Base-by-base conservation (phyloP, 805 yeast species). In the Suhomyces xylopsoci region DNA sequence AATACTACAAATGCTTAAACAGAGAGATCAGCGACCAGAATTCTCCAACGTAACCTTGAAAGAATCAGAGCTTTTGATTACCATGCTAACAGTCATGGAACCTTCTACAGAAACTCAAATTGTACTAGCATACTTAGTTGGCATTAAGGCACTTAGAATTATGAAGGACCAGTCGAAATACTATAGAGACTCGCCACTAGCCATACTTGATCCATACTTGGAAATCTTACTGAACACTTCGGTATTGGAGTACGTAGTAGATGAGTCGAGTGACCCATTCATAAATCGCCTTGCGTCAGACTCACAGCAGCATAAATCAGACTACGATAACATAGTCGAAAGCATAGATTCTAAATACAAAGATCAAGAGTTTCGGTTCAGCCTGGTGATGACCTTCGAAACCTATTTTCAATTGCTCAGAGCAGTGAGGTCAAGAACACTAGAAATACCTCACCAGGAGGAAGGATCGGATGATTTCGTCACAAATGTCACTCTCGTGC, bases 401-500 rank as follows among this genome's bases (percentile, higher is more conserved):
- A 57, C 48, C 15, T 69, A 63, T 24, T 55, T 51, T 51, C 73
- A 71, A 49, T 58, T 74, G n/a, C 58, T 55, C 14, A 66, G 79
- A 22, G 83, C 87, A 0, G 74, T 86, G 0, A 68, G 77, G 34
- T 84, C 90, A 0, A 70, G 93, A 51, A 78, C 81, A 0, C 69
- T 86, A 47, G 91, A 86, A 61, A 84, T 87, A 2, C 92, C 93
- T 0, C 70, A 73, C 60, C 59, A 54, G 2, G 26, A 28, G 7
- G 45, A 45, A 9, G 41, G 42, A 15, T 17, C 45, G 3, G 34
- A 44, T 2, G 81, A 77, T 44, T 83, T 71, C 55, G 59, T 64
- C 4, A 79, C 80, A 5, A 78, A 80, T 48, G 74, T 83, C 0
- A 79, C 88, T 0, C 63, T 87, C 51, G 88, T 86, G 0, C 91